Evolutionary conservation across 306 rosid genomes (phyloP), one percentile per base, ranked within the genome.

Genomic region (Cotoneaster glaucophyllus): DNA sequence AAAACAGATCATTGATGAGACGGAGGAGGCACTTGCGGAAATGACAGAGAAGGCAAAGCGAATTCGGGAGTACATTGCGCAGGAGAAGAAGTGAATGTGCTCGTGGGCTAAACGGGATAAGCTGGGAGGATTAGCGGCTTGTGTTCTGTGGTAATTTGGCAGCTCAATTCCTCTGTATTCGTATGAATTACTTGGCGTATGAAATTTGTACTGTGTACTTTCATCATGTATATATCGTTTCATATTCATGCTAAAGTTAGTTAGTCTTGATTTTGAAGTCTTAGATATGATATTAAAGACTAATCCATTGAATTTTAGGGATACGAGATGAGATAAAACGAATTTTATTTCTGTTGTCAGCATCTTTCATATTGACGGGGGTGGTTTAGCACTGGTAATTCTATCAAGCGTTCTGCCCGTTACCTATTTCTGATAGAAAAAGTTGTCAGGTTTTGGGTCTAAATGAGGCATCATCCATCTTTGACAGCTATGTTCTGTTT

Each of bases 1-100:
- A 2, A 87, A 87, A 71, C 92, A 85, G 86, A 88, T 91, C 39
- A 68, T 75, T 19, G 87, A 84, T 67, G 84, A 74, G 21, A 87
- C 87, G 2, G 97, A 93, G 83, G 93, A 82, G 80, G 82, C 85
- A 64, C 79, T 93, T 73, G 85, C 56, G 21, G 84, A 85, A 3
- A 89, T 93, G 92, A 78, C 64, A 26, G 71, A 70, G 53, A 88
- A 85, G 79, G 91, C 92, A 8, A 74, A 84, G 54, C 81, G 86
- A 59, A 86, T 91, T 78, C 87, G 71, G 12, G 70, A 84, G 61
- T 86, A 93, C 62, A 79, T 88, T 5, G 56, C 5, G 21, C 64
- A 67, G 82, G 90, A 86, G 76, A 81, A 79, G 67, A 73, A 79
- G 83, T 48, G 79, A 70, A 76, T 63, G 70, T 81, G 37, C 64